A percentile compares a stretch with the other conserved stretches of the same genome.
These are phyloP conservation scores for Fagus crenata DNA, from an alignment of 306 rosid species.

Conservation along the genomic window DNA sequence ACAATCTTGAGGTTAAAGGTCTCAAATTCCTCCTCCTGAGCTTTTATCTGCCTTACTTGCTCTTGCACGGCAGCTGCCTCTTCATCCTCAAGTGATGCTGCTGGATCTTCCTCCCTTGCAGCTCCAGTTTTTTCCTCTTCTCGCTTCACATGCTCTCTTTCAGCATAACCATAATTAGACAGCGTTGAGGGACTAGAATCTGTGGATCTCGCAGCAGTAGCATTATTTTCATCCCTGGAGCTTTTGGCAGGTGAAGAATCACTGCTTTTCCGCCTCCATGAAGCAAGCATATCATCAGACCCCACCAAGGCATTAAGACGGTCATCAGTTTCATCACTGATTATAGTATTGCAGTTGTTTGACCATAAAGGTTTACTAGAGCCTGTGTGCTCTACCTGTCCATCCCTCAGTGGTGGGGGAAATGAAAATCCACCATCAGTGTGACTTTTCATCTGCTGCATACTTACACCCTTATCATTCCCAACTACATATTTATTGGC, in stretches of 20 bases:
- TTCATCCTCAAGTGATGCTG: slow-evolving; percentile 81
- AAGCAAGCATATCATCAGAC: slow-evolving; percentile 60
- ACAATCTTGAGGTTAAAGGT: slow-evolving; percentile 96
- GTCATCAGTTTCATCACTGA: slow-evolving; percentile 56
- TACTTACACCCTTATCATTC: slow-evolving; percentile 40
- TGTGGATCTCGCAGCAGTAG: slow-evolving; percentile 50
- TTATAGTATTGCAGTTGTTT: slow-evolving; percentile 47
- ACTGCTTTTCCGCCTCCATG: slow-evolving; percentile 69
- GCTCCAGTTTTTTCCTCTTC: slow-evolving; percentile 64
- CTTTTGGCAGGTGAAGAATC: slow-evolving; percentile 82
- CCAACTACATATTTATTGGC: slow-evolving; percentile 64
- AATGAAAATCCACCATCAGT: slow-evolving; percentile 75
- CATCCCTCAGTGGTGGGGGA: slow-evolving; percentile 71
- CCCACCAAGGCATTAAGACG: slow-evolving; percentile 50
- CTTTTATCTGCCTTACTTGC: slow-evolving; percentile 95
- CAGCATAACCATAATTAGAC: slow-evolving; percentile 77
- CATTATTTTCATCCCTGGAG: slow-evolving; percentile 71
- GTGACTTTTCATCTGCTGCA: slow-evolving; percentile 54
- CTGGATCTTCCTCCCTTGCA: slow-evolving; percentile 76
- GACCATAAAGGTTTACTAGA: slow-evolving; percentile 66
- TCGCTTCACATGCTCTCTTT: slow-evolving; percentile 61
- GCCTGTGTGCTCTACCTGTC: slow-evolving; percentile 51
- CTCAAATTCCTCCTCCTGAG: slow-evolving; percentile 96
- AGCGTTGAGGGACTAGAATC: slow-evolving; percentile 77
- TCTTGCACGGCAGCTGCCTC: slow-evolving; percentile 98